phyloP scores from a whole-genome alignment of 129 eudicot species.

The Oenanthe sinensis region DNA sequence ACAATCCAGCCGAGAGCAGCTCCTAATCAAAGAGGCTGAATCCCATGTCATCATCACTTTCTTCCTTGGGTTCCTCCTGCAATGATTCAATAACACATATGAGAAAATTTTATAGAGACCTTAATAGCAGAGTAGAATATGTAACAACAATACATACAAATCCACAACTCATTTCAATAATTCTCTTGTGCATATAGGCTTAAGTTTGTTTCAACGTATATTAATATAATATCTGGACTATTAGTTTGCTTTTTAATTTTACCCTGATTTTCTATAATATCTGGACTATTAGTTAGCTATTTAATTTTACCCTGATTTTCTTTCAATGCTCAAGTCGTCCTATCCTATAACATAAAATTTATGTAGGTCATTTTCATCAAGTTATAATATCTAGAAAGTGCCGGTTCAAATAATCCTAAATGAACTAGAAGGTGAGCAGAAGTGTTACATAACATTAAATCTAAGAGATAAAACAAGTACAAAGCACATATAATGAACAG shows the following conservation, averaged over 20 bases:
- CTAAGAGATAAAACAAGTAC: not conserved
- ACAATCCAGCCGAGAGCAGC: not conserved
- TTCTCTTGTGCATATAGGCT: not conserved
- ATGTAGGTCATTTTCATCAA: too few species aligned
- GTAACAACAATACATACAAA: not conserved
- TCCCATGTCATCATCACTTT: slow-evolving; percentile 4
- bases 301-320: not conserved
- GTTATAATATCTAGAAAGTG: not conserved
- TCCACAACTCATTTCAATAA: not conserved
- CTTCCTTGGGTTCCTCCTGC: slow-evolving; percentile 11
- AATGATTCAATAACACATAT: not conserved
- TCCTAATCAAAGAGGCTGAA: slow-evolving; percentile 9
- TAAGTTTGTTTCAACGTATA: not conserved
- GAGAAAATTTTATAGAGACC: not conserved
- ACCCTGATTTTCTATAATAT: not conserved
- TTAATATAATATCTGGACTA: too few species aligned
- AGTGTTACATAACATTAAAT: too few species aligned
- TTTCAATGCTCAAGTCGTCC: not conserved
- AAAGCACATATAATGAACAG: not conserved
- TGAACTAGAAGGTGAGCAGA: not conserved
- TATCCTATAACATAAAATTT: too few species aligned
- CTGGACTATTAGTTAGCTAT: not conserved
- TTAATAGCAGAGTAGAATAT: not conserved
- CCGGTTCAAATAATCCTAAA: too few species aligned
- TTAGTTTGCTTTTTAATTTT: too few species aligned